These are phyloP conservation scores for Blastobotrys ciferrii DNA, from an alignment of 1,139 yeast genomes.

Conservation along the genomic window DNA sequence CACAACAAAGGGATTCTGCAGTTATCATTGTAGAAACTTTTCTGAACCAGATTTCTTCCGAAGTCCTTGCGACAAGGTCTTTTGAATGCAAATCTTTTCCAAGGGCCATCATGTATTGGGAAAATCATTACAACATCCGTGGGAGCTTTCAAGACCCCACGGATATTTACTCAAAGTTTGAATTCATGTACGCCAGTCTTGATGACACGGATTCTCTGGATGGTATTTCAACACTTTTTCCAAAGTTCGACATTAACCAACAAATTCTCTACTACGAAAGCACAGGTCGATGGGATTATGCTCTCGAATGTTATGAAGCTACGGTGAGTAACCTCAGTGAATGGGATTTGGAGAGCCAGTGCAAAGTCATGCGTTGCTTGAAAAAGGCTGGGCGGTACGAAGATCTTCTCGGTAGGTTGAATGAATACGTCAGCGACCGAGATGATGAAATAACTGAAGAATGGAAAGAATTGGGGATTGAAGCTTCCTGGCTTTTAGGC, in stretches of 20 bases:
- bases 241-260: slow-evolving; percentile 65
- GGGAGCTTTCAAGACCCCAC: slow-evolving; percentile 35
- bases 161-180: slow-evolving; percentile 44
- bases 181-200: slow-evolving; percentile 78
- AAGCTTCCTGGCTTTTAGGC: slow-evolving; percentile 71
- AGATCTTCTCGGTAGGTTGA: slow-evolving; percentile 40
- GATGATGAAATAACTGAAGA: slow-evolving; percentile 19
- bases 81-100: slow-evolving; percentile 85
- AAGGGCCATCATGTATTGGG: slow-evolving; percentile 83
- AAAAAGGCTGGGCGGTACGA: slow-evolving; percentile 60
- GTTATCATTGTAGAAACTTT: slow-evolving; percentile 42
- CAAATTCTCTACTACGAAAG: slow-evolving; percentile 79
- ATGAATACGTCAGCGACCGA: slow-evolving; percentile 11
- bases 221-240: slow-evolving; percentile 75
- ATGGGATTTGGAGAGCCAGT: slow-evolving; percentile 18
- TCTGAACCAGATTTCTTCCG: slow-evolving; percentile 58
- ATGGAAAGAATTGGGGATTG: slow-evolving; percentile 59
- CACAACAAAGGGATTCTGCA: slow-evolving; percentile 18
- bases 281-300: slow-evolving; percentile 83
- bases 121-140: slow-evolving; percentile 51
- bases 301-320: slow-evolving; percentile 81
- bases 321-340: slow-evolving; percentile 47
- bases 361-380: slow-evolving; percentile 50
- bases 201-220: slow-evolving; percentile 90
- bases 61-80: slow-evolving; percentile 71